Conservation (phyloP, 495 filamentous ascomycete species). For the Penicillium canariense region DNA sequence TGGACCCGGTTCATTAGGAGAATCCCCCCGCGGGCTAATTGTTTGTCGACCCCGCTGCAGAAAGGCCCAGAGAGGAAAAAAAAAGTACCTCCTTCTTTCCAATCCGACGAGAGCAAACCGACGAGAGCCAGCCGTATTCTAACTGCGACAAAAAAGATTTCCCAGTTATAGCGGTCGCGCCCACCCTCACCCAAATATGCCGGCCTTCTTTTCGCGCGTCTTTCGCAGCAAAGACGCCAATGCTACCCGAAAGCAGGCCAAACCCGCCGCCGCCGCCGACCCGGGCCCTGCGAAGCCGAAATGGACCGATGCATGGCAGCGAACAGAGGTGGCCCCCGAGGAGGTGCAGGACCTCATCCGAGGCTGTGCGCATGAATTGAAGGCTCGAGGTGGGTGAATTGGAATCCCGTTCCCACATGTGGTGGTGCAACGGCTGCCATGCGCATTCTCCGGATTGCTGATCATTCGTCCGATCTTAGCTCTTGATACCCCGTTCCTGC, state of each 20-base stretch:
- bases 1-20: slow-evolving; percentile 13
- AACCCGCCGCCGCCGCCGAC: slow-evolving; percentile 48
- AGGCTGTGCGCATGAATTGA: slow-evolving; percentile 86
- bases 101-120: not conserved
- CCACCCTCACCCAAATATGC: slow-evolving; percentile 37
- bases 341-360: slow-evolving; percentile 85
- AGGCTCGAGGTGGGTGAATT: slow-evolving; percentile 77
- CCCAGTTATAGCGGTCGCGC: slow-evolving; percentile 6
- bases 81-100: not conserved
- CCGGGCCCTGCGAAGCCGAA: slow-evolving; percentile 61
- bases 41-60: slow-evolving; percentile 14
- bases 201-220: slow-evolving; percentile 65
- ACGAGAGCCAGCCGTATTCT: not conserved
- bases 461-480: slow-evolving; percentile 50
- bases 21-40: slow-evolving; percentile 9
- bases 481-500: slow-evolving; percentile 85
- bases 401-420: slow-evolving; percentile 21
- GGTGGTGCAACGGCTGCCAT: slow-evolving; percentile 20
- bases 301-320: slow-evolving; percentile 88
- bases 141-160: not conserved
- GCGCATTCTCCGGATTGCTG: slow-evolving; percentile 35
- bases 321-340: slow-evolving; percentile 81
- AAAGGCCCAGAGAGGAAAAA: slow-evolving; percentile 13
- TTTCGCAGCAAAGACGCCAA: slow-evolving; percentile 68
- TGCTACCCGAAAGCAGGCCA: slow-evolving; percentile 56